These are phyloP conservation scores for Silene vulgaris DNA, from an alignment of 179 eudicot genomes.

Conservation along the genomic window DNA sequence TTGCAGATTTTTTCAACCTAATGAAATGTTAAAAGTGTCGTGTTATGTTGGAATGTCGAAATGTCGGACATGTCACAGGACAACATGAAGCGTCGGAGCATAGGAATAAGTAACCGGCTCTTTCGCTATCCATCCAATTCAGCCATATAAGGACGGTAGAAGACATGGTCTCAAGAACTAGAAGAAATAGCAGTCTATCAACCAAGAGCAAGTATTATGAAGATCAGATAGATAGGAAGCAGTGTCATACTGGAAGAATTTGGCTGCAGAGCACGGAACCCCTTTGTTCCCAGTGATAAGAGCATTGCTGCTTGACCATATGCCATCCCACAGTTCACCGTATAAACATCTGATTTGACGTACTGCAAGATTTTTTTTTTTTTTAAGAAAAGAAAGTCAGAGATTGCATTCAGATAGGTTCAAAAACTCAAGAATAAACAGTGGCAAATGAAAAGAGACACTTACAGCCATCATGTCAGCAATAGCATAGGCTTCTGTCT, in stretches of 20 bases:
- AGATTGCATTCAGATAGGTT: neutral
- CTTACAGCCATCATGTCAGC: slow-evolving; percentile 86
- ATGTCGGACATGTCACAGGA: too few species aligned
- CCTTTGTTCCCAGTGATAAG: slow-evolving; percentile 78
- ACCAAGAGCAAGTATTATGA: neutral
- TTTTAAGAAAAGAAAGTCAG: slow-evolving; percentile 5
- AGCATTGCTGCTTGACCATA: slow-evolving; percentile 98
- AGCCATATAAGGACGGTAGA: neutral
- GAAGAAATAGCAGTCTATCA: neutral
- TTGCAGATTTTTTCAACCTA: too few species aligned
- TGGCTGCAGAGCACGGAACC: slow-evolving; percentile 69
- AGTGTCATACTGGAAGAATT: slow-evolving; percentile 55
- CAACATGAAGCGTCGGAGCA: too few species aligned
- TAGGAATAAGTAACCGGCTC: too few species aligned
- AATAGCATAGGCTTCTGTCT: slow-evolving; percentile 75
- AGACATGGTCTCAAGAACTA: neutral
- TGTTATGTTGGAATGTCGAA: too few species aligned
- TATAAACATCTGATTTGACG: slow-evolving; percentile 67
- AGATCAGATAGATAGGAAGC: slow-evolving; percentile 11
- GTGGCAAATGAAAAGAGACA: neutral
- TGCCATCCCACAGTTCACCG: slow-evolving; percentile 74
- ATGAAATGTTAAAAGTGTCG: too few species aligned
- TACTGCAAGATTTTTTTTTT: slow-evolving; percentile 32
- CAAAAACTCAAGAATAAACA: neutral
- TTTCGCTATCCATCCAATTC: neutral